Conservation (phyloP, 345 rosid species). For the Excoecaria agallocha region DNA sequence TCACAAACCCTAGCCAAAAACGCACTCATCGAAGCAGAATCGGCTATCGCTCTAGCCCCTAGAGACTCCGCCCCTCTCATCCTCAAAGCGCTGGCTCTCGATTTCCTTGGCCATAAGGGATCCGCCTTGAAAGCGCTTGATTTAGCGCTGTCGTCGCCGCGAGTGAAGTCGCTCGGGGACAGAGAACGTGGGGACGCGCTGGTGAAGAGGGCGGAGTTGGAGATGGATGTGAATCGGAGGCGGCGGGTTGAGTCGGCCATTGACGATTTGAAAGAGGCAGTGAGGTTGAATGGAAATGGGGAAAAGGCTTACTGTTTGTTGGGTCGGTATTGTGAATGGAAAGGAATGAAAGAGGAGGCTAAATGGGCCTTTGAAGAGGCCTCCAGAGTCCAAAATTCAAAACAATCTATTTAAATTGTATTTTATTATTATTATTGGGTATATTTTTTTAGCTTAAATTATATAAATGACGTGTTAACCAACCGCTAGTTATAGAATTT, state of each 20-base stretch:
- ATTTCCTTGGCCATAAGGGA: conserved; percentile 47
- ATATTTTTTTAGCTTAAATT: no score
- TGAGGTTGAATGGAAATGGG: no score
- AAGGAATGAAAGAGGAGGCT: no score
- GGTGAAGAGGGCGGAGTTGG: conserved; percentile 58
- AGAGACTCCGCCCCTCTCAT: conserved; percentile 53
- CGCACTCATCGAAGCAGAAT: conserved; percentile 56
- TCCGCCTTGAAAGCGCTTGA: conserved; percentile 61
- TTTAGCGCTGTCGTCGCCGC: conserved; percentile 46
- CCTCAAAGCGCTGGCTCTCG: conserved; percentile 51
- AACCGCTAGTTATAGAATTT: no score
- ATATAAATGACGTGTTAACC: no score
- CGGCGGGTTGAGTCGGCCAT: conserved; percentile 60
- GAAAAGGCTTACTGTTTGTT: no score
- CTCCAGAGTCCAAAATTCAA: no score
- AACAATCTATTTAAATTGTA: no score
- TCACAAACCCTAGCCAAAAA: conserved; percentile 46
- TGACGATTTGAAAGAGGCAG: conserved; percentile 49
- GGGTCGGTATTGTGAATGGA: no score
- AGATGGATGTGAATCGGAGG: conserved; percentile 44
- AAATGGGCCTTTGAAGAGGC: no score
- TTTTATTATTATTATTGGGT: no score
- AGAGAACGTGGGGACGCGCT: conserved; percentile 52
- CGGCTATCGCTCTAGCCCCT: conserved; percentile 45
- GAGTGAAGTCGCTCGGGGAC: conserved; percentile 39